Evolutionary conservation across 805 yeast genomes (phyloP), one percentile per base, ranked within the genome.

Genomic region (Saturnispora besseyi): DNA sequence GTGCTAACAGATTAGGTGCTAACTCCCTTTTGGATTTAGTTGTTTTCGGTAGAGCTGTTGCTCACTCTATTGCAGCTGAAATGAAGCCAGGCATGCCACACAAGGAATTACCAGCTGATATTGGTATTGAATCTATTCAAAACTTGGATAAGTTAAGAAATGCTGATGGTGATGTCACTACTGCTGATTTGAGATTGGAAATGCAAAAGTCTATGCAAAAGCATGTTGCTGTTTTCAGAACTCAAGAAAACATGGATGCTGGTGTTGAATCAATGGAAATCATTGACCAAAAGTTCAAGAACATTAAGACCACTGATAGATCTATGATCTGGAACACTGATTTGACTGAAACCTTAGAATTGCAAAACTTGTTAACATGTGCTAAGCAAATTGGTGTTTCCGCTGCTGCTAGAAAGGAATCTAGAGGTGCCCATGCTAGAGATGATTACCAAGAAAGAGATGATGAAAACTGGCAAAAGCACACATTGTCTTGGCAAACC

Each of bases 261-360:
- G 96, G 99, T 82, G 96, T 91, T 45, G 71, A 69, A 60, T 81
- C 82, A 60, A 87, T 91, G 64, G 73, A 72, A 53, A 78, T 69
- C 51, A 87, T 91, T 57, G 97, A 90, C 71, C 73, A 77, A 60
- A 69, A 84, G 33, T 84, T 87, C 64, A 70, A 68, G 41, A 81
- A 87, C 62, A 82, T 91, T 56, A 85, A 86, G 66, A 88, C 95
- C 55, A 79, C 90, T 56, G 99, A 91, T 70, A 82, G 96, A 74
- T 88, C 96, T 13, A 88, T 93, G 97, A 90, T 91, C 65, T 91
- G 99, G 99, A 91, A 91, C 78, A 83, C 96, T 46, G 99, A 91
- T 69, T 76, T 91, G 66, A 95, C 90, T 48, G 99, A 91, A 76
- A 87, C 98, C 50, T 76, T 93, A 61, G 99, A 91, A 72, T 77